A percentile compares a stretch with the other conserved stretches of the same genome.
phyloP scores from a whole-genome alignment of 1,284 basidiomycete species.

The Vanrija sp. region DNA sequence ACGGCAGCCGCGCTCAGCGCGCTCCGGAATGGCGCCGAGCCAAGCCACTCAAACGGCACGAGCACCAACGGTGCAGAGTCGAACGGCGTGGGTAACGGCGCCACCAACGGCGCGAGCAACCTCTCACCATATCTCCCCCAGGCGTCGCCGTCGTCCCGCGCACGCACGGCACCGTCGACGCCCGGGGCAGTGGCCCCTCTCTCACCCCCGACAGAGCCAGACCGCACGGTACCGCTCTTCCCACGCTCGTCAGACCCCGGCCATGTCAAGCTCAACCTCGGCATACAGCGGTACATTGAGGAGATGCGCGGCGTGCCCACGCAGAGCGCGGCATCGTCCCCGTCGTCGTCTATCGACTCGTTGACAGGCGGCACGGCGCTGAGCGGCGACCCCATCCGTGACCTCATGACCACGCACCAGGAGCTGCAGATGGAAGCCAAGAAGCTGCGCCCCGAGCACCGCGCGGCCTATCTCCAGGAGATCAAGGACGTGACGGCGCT shows the following conservation, averaged over 20 bases:
- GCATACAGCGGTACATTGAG: conserved; percentile 46
- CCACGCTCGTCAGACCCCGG: conserved; percentile 25
- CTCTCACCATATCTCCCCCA: not conserved
- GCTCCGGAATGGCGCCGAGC: not conserved
- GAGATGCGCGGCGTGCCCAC: conserved; percentile 20
- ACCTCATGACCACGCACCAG: conserved; percentile 31
- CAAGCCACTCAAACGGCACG: not conserved
- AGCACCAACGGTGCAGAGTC: not conserved
- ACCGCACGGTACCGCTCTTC: conserved; percentile 30
- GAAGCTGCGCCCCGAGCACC: conserved; percentile 31
- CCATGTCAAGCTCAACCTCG: conserved; percentile 44
- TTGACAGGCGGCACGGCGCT: conserved; percentile 17
- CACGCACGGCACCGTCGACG: no score
- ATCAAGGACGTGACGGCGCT: conserved; percentile 46
- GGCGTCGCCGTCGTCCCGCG: not conserved
- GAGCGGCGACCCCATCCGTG: conserved; percentile 14
- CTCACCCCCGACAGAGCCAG: not conserved
- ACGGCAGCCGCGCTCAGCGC: conserved; percentile 4
- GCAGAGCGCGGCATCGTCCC: conserved; percentile 27
- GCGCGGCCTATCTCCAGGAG: conserved; percentile 42
- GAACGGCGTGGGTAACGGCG: not conserved
- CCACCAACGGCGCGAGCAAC: not conserved
- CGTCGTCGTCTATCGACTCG: conserved; percentile 27
- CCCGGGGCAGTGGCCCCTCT: not conserved
- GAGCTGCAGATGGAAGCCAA: conserved; percentile 36